These are phyloP conservation scores for Hortiboletus campestris DNA, from an alignment of 768 basidiomycete species.

Conservation along the genomic window DNA sequence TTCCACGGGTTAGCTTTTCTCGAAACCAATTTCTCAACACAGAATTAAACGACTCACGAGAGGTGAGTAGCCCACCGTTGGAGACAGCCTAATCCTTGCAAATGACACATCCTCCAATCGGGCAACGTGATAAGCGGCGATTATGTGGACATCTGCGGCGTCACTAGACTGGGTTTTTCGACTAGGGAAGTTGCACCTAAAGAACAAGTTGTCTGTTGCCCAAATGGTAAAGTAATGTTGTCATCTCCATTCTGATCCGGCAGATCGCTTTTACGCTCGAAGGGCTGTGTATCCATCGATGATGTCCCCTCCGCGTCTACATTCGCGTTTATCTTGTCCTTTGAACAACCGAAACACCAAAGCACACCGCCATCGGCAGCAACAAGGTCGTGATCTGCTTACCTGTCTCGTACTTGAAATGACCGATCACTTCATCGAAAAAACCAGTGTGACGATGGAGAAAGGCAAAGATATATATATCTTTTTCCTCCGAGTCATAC, in stretches of 20 bases:
- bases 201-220: neutral
- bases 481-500: constrained; percentile 4
- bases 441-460: neutral
- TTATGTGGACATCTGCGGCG: neutral
- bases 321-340: neutral
- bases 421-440: neutral
- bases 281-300: neutral
- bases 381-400: neutral
- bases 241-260: no score
- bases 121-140: neutral
- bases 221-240: no score
- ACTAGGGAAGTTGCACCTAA: neutral
- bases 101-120: no score
- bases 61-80: neutral
- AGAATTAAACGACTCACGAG: neutral
- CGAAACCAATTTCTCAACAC: no score
- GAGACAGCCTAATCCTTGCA: no score
- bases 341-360: neutral
- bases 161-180: neutral
- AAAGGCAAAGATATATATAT: neutral
- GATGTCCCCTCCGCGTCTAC: neutral
- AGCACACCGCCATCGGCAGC: neutral
- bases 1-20: no score
- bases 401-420: neutral
- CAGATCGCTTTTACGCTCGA: neutral